These are phyloP conservation scores for Schizophyllum commune DNA, from an alignment of 1,284 basidiomycete species.

Conservation along the genomic window DNA sequence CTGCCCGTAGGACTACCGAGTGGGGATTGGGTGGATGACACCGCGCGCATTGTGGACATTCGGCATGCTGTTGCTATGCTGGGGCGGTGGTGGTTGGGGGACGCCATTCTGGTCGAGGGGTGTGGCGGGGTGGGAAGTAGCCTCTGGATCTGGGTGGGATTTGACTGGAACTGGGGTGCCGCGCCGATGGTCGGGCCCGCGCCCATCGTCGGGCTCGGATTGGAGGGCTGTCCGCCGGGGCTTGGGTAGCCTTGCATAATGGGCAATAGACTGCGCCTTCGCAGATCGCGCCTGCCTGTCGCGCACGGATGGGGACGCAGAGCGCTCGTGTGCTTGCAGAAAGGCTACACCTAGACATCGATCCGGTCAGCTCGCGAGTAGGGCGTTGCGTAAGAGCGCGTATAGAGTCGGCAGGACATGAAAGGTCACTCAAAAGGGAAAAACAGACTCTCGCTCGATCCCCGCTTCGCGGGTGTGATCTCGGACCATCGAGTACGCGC, in stretches of 20 bases:
- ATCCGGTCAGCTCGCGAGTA: background rate
- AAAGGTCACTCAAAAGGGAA: background rate
- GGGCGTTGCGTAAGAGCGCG: background rate
- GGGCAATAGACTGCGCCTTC: conserved; percentile 56
- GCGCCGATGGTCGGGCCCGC: conserved; percentile 19
- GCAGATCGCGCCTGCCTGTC: conserved; percentile 44
- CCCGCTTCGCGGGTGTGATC: background rate
- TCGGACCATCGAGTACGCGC: background rate
- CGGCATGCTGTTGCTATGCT: conserved; percentile 26
- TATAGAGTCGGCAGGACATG: background rate
- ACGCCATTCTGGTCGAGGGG: conserved; percentile 18
- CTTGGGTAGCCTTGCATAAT: conserved; percentile 45
- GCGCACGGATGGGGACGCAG: conserved; percentile 57
- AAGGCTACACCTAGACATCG: background rate
- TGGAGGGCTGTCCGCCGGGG: conserved; percentile 25
- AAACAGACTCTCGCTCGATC: background rate
- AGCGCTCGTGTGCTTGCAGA: conserved; percentile 53
- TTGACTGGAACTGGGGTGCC: conserved; percentile 26
- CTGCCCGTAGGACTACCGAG: conserved; percentile 42
- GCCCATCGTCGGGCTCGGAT: conserved; percentile 30
- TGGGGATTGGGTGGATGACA: conserved; percentile 19
- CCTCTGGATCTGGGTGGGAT: conserved; percentile 30
- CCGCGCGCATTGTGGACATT: conserved; percentile 21
- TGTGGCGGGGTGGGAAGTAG: conserved; percentile 46
- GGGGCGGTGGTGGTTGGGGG: conserved; percentile 18